Evolutionary conservation across 257 asterid genomes (phyloP), one percentile per base, ranked within the genome.

Genomic region (Paulownia fortunei): DNA sequence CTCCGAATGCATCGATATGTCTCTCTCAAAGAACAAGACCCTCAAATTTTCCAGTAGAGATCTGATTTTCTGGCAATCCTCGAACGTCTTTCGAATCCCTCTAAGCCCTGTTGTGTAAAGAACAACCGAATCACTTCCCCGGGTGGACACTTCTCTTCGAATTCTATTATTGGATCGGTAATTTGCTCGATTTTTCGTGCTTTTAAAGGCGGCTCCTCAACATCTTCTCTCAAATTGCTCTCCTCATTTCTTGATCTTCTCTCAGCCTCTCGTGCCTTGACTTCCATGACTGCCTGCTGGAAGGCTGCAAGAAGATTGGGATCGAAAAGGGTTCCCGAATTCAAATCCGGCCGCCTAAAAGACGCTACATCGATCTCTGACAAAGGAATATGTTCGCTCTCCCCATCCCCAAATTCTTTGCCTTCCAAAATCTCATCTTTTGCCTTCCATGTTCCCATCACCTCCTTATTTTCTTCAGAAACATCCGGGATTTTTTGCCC

Each of bases 81-180:
- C 95, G 34, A 96, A 96, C 0, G 99, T 96, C 58, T 90, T 90
- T 4, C 98, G 85, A 27, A 96, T 86, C 82, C 97, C 99, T 81
- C 98, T 85, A 0, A 96, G 87, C 44, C 97, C 94, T 0, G 99
- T 96, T 6, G 97, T 89, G 94, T 96, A 96, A 2, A 96, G 88
- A 11, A 96, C 71, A 0, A 93, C 91, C 0, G 94, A 81, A 0
- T 89, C 92, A 3, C 69, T 27, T 3, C 98, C 99, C 97, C 96
- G 0, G 97, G 97, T 2, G 99, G 99, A 23, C 95, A 92, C 30
- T 79, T 90, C 24, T 89, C 89, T 62, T 88, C 86, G 42, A 92
- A 93, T 46, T 87, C 93, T 3, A 63, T 6, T 1, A 91, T 54
- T 0, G 92, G 95, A 63, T 88, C 78, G 0, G 51, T 8, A 2